Evolutionary conservation across 805 yeast genomes (phyloP).

Genomic region (Yamadazyma scolyti): DNA sequence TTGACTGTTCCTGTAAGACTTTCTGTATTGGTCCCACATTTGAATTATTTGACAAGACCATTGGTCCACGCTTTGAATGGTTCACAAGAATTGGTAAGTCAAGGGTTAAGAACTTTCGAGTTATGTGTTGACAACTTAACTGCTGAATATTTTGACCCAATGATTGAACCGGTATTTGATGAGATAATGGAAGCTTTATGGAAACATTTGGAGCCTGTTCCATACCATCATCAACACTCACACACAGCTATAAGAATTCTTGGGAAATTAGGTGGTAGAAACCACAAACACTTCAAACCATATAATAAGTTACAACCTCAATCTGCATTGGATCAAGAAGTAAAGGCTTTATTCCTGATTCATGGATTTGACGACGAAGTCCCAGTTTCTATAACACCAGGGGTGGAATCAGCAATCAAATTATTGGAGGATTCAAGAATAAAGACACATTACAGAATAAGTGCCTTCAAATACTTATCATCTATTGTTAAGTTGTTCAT

Average conservation of each 20-base stretch:
- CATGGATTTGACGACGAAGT: conserved; percentile 60
- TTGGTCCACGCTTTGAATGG: conserved; percentile 88
- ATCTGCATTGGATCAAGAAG: conserved; percentile 59
- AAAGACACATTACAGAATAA: conserved; percentile 63
- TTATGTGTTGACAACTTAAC: conserved; percentile 94
- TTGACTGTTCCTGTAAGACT: conserved; percentile 93
- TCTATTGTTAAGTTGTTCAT: conserved; percentile 66
- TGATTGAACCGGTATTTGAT: conserved; percentile 91
- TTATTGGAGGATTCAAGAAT: conserved; percentile 66
- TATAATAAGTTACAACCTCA: conserved; percentile 61
- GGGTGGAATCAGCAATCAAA: conserved; percentile 71
- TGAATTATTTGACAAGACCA: conserved; percentile 86
- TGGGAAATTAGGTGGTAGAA: conserved; percentile 96
- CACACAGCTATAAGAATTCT: conserved; percentile 90
- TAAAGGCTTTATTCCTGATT: conserved; percentile 64
- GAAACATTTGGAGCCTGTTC: conserved; percentile 86
- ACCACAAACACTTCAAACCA: conserved; percentile 77
- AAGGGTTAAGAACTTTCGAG: conserved; percentile 92
- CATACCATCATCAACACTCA: conserved; percentile 91
- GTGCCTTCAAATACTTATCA: conserved; percentile 73
- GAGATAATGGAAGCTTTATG: conserved; percentile 93
- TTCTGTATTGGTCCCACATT: conserved; percentile 89
- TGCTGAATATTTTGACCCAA: conserved; percentile 95
- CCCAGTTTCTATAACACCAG: conserved; percentile 79
- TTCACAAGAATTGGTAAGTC: conserved; percentile 85